Evolutionary conservation across 306 rosid species (phyloP), one percentile per base, ranked within the genome.

Genomic region (Gleditsia sinensis): DNA sequence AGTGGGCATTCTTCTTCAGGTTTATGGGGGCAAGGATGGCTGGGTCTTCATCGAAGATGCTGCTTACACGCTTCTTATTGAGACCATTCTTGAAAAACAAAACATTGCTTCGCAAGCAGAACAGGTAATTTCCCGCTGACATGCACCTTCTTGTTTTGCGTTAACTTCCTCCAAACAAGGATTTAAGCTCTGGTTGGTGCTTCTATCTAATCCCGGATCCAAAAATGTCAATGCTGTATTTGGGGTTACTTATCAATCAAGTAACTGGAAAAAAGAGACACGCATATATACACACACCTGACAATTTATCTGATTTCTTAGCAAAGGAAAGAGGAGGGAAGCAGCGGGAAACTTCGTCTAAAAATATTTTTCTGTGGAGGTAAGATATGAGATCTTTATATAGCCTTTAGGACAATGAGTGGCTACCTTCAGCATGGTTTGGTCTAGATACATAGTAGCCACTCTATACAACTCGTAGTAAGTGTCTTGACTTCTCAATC

Each of bases 21-120:
- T 86, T 54, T 90, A 88, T 50, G 89, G 83, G 2, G 80, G 85
- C 43, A 56, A 75, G 0, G 77, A 60, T 0, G 91, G 91, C 0
- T 90, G 93, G 93, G 50, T 50, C 10, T 90, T 88, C 54, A 64
- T 90, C 9, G 93, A 90, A 75, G 88, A 78, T 0, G 65, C 48
- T 2, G 61, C 82, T 59, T 90, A 88, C 77, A 50, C 46, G 19
- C 79, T 80, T 13, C 86, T 88, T 3, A 71, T 88, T 10, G 84
- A 90, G 0, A 20, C 78, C 4, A 68, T 90, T 10, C 86, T 88
- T 12, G 83, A 76, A 9, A 78, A 78, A 17, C 79, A 37, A 50
- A 48, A 32, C 7, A 19, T 34, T 9, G 74, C 32, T 27, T 39
- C 64, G 16, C 37, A 37, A 9, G 75, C 45, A 6, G n/a, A n/a